These are phyloP conservation scores for Sporisorium graminicola DNA, from an alignment of 1,284 basidiomycete species.

Conservation along the genomic window DNA sequence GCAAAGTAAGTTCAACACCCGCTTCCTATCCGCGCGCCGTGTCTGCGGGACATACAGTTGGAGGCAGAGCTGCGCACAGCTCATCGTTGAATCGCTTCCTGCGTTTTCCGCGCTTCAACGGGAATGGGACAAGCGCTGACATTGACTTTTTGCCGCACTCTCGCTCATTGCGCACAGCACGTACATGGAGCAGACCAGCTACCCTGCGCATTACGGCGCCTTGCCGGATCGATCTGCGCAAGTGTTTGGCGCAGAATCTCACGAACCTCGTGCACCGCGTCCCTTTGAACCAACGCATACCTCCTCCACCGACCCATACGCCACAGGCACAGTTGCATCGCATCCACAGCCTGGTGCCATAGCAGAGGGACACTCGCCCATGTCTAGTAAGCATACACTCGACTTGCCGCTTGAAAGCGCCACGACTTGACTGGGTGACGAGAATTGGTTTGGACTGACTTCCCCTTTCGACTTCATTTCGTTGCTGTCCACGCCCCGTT, in stretches of 20 bases:
- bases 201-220: constrained; percentile 40
- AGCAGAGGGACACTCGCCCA: constrained; percentile 42
- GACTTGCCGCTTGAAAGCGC: neutral
- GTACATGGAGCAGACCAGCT: constrained; percentile 50
- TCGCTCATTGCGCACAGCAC: constrained; percentile 15
- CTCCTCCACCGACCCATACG: constrained; percentile 34
- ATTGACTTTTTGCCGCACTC: neutral
- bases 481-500: too few relatives aligned
- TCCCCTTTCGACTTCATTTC: neutral
- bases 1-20: constrained; percentile 46
- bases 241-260: constrained; percentile 40
- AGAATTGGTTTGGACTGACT: neutral
- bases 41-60: neutral
- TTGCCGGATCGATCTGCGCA: constrained; percentile 40
- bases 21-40: too few relatives aligned
- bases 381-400: constrained; percentile 35
- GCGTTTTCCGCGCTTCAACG: neutral
- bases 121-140: neutral
- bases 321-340: constrained; percentile 17
- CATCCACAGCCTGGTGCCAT: constrained; percentile 36
- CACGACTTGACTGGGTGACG: neutral
- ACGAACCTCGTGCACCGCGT: constrained; percentile 48
- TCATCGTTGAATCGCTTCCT: neutral
- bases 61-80: neutral
- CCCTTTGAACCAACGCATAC: constrained; percentile 40